These are phyloP conservation scores for Simmondsia chinensis DNA, from an alignment of 148 eudicot genomes.

Conservation along the genomic window DNA sequence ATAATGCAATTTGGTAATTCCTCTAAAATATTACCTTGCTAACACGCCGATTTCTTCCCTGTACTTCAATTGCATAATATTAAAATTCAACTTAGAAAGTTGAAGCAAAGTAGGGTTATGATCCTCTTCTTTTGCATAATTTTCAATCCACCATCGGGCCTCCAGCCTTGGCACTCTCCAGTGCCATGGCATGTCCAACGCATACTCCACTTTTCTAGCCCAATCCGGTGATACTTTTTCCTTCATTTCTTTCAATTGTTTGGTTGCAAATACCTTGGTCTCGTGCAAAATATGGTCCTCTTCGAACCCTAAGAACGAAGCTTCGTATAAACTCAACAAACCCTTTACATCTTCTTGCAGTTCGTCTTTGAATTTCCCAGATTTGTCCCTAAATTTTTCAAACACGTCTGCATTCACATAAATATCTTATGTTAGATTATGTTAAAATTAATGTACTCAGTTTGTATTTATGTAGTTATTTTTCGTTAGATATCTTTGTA, in stretches of 20 bases:
- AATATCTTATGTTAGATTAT: no score
- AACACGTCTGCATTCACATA: conserved; percentile 21
- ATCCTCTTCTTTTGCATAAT: conserved; percentile 1
- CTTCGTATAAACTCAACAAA: no score
- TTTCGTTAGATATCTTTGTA: no score
- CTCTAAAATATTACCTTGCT: conserved; percentile 16
- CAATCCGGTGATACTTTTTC: no score
- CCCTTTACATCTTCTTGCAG: conserved; percentile 7
- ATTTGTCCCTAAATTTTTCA: conserved; percentile 6
- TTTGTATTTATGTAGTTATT: no score
- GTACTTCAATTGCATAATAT: conserved; percentile 19
- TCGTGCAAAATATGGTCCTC: conserved; percentile 15
- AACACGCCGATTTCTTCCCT: conserved; percentile 12
- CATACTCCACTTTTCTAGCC: conserved; percentile 8
- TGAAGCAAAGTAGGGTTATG: conserved; percentile 5
- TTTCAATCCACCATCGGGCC: conserved; percentile 19
- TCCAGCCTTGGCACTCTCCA: conserved; percentile 22
- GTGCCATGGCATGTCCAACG: conserved; percentile 25
- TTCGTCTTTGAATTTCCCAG: conserved; percentile 6
- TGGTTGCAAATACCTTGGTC: conserved; percentile 13
- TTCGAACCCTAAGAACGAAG: conserved; percentile 6
- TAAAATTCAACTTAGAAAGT: conserved; percentile 17
- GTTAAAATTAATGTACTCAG: no score
- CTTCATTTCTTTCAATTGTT: conserved; percentile 2
- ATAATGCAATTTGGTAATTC: no score